Evolutionary conservation across 164 flowering plant species (phyloP), one percentile per base, ranked within the genome.

Genomic region (Aristolochia californica): DNA sequence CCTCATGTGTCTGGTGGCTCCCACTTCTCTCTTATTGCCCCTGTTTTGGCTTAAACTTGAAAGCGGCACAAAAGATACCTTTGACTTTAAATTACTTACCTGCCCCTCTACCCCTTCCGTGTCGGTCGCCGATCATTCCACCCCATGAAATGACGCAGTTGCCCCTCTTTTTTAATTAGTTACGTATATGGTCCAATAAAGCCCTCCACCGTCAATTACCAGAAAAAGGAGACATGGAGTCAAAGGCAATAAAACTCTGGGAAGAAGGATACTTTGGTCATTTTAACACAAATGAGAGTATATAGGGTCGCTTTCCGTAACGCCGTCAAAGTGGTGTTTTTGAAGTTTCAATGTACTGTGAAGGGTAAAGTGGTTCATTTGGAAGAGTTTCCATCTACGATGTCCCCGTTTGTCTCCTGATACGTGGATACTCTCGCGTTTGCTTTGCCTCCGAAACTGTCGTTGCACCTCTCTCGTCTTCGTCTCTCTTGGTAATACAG

Each of bases 371-470:
- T n/a, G n/a, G n/a, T n/a, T n/a, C n/a, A n/a, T n/a, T n/a, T n/a
- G n/a, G n/a, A n/a, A n/a, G n/a, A 12, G 82, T 74, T 75, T 25
- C 47, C 13, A 70, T 75, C 72, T 63, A 11, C 24, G 11, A 43
- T 63, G 65, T n/a, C 65, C 81, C 78, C 14, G 67, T 49, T 74
- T 78, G 91, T 85, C 88, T 74, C 83, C 85, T 72, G 65, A 48
- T 63, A 63, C 74, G 80, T 74, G 75, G 84, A 77, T 80, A 80
- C 62, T 76, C 79, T 64, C 95, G 82, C 82, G 90, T 80, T 82
- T 17, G n/a, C n/a, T n/a, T n/a, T n/a, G 18, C 30, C 20, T 30
- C 40, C 43, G 17, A 14, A 13, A 9, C 55, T 18, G 12, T 27
- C 57, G 10, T 38, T 21, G 27, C 27, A 22, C 13, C 57, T 54